These are phyloP conservation scores for Rhizopus arrhizus DNA, from an alignment of 371 early-diverging fungal species.

Conservation along the genomic window DNA sequence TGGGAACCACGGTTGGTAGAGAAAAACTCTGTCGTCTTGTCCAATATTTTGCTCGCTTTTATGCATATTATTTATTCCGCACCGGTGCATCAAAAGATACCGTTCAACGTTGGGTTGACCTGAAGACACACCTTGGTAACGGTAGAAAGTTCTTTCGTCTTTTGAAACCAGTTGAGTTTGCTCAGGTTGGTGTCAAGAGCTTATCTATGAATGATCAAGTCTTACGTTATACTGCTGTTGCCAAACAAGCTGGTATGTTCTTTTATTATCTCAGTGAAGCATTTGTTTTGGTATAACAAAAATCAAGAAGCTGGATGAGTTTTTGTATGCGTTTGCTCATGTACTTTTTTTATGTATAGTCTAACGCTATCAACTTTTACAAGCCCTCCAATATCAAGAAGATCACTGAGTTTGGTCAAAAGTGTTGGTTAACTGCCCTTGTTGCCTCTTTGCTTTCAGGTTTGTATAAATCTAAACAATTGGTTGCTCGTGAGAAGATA, in stretches of 20 bases:
- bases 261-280: constrained; percentile 62
- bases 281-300: constrained; percentile 56
- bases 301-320: not conserved
- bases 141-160: constrained; percentile 65
- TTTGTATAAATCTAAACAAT: constrained; percentile 64
- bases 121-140: constrained; percentile 59
- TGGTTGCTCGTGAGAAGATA: constrained; percentile 40
- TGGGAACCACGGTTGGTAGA: constrained; percentile 73
- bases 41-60: constrained; percentile 76
- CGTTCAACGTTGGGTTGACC: constrained; percentile 57
- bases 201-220: constrained; percentile 56
- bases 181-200: constrained; percentile 58
- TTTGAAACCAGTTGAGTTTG: constrained; percentile 65
- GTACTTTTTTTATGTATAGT: constrained; percentile 16
- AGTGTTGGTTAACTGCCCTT: constrained; percentile 70
- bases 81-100: constrained; percentile 57
- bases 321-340: not conserved
- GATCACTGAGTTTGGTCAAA: constrained; percentile 54
- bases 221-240: constrained; percentile 47
- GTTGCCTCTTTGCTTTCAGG: constrained; percentile 60
- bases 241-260: constrained; percentile 59
- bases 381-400: constrained; percentile 53
- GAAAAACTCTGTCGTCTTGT: constrained; percentile 79
- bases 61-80: constrained; percentile 58
- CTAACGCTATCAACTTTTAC: constrained; percentile 44